Conservation (phyloP, 169 alveolate genomes). For the Babesia ovis region DNA sequence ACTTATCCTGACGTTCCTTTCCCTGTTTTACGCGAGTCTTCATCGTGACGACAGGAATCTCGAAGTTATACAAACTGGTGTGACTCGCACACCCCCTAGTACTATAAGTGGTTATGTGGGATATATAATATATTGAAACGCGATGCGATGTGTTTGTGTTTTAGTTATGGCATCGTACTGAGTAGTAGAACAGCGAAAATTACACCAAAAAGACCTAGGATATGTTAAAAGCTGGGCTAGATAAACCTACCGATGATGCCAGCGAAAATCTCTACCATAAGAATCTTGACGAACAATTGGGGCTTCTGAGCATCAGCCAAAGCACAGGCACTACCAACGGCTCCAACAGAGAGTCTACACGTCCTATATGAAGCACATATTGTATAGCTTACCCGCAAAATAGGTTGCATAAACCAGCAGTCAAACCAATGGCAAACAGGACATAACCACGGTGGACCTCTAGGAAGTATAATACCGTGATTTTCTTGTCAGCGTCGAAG, state of each 20-base stretch:
- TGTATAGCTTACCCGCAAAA: conserved; percentile 90
- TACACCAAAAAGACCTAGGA: conserved; percentile 86
- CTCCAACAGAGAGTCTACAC: conserved; percentile 94
- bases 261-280: conserved; percentile 98
- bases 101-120: background rate
- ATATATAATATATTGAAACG: background rate
- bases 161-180: conserved; percentile 25
- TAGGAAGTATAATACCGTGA: conserved; percentile 59
- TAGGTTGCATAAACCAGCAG: conserved; percentile 98
- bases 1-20: conserved; percentile 92
- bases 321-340: conserved; percentile 99
- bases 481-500: conserved; percentile 49
- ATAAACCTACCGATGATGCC: conserved; percentile 92
- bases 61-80: background rate
- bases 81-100: conserved; percentile 11
- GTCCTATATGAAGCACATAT: no score
- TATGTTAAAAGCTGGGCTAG: background rate
- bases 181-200: conserved; percentile 82
- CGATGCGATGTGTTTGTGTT: background rate
- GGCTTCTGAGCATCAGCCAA: conserved; percentile 99
- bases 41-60: conserved; percentile 67
- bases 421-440: conserved; percentile 95
- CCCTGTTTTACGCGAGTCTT: conserved; percentile 86
- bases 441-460: conserved; percentile 92
- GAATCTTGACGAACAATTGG: conserved; percentile 97